These are phyloP conservation scores for Jamesozyma gamospora DNA, from an alignment of 805 yeast species.

Conservation along the genomic window DNA sequence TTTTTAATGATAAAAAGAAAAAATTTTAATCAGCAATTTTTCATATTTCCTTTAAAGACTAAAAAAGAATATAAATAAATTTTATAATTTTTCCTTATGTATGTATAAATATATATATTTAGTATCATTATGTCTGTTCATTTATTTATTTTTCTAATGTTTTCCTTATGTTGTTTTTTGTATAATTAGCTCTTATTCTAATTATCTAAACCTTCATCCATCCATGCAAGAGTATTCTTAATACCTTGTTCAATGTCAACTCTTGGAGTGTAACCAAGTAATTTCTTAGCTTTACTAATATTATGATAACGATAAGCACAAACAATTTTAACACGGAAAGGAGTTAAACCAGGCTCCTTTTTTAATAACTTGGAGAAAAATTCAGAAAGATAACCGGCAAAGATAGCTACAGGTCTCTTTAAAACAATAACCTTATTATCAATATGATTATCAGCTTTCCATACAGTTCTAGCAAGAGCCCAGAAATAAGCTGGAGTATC, in stretches of 20 bases:
- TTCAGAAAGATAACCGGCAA: conserved; percentile 73
- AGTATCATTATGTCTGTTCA: not conserved
- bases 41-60: no score
- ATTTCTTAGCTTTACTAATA: conserved; percentile 70
- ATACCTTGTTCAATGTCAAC: conserved; percentile 77
- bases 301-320: conserved; percentile 93
- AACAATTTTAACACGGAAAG: conserved; percentile 85
- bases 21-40: not conserved
- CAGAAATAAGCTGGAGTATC: conserved; percentile 94
- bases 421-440: conserved; percentile 61
- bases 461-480: conserved; percentile 92
- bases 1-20: not conserved
- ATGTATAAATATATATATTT: not conserved
- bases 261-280: conserved; percentile 71
- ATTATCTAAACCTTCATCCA: conserved; percentile 47
- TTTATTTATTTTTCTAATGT: not conserved
- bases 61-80: no score
- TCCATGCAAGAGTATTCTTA: conserved; percentile 71
- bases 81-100: no score
- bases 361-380: conserved; percentile 58
- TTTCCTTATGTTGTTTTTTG: no score
- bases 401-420: conserved; percentile 65
- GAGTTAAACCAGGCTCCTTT: conserved; percentile 88
- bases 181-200: no score
- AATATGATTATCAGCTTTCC: conserved; percentile 92